Percentiles rank a stretch among this genome's conserved stretches.
Evolutionary conservation across 2,329 filamentous ascomycete genomes (phyloP).

Genomic region (Calonectria pauciramosa): DNA sequence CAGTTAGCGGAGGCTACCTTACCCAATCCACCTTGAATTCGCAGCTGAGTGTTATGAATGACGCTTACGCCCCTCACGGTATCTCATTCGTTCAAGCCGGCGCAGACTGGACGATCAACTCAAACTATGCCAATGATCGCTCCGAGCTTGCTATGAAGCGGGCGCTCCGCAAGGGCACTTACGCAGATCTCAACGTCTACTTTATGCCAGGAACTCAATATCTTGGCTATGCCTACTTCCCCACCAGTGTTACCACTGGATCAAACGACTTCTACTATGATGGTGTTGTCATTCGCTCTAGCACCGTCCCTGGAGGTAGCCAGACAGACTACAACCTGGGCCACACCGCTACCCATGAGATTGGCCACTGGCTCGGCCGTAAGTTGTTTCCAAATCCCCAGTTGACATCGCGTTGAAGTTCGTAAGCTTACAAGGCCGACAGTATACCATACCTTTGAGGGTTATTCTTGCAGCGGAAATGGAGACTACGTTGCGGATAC

Average conservation of each 20-base stretch:
- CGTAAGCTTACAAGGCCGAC: background rate
- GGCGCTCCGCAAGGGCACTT: conserved; percentile 60
- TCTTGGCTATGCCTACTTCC: conserved; percentile 63
- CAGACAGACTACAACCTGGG: conserved; percentile 49
- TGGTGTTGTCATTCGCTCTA: conserved; percentile 56
- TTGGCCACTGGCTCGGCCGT: conserved; percentile 58
- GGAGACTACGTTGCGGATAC: conserved; percentile 59
- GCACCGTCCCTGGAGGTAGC: conserved; percentile 55
- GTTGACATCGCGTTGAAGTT: background rate
- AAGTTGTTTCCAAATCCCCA: background rate
- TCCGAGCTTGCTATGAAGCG: conserved; percentile 59
- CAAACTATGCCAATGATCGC: conserved; percentile 58
- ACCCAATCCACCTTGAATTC: conserved; percentile 31
- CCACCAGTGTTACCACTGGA: conserved; percentile 41
- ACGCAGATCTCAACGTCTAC: conserved; percentile 55
- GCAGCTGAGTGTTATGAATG: conserved; percentile 62
- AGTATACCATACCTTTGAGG: conserved; percentile 58
- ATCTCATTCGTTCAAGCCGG: conserved; percentile 60
- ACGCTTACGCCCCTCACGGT: conserved; percentile 58
- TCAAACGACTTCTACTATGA: conserved; percentile 50
- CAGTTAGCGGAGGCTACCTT: conserved; percentile 37
- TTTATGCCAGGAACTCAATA: conserved; percentile 39
- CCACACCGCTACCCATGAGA: conserved; percentile 50
- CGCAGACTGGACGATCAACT: conserved; percentile 62
- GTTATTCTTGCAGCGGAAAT: conserved; percentile 42